Conservation (phyloP, 805 yeast species). For the Starmera quercuum region DNA sequence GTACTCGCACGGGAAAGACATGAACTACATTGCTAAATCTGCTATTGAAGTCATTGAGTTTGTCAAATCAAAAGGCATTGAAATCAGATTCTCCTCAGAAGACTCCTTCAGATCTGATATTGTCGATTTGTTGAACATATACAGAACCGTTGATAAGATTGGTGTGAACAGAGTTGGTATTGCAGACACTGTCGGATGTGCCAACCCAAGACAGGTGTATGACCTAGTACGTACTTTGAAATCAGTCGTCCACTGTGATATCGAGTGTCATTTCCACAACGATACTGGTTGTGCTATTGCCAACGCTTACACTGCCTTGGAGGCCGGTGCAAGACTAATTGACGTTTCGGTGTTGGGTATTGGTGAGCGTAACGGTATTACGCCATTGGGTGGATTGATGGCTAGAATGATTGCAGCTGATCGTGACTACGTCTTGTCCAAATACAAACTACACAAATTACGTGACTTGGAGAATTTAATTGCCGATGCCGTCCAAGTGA, state of each 20-base stretch:
- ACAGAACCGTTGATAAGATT: slow-evolving; percentile 92
- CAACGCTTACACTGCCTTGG: slow-evolving; percentile 95
- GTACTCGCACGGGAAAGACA: slow-evolving; percentile 96
- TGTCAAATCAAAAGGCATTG: slow-evolving; percentile 94
- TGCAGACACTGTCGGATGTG: slow-evolving; percentile 99
- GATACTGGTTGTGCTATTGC: slow-evolving; percentile 99
- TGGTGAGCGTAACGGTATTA: slow-evolving; percentile 98
- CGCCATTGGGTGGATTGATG: slow-evolving; percentile 96
- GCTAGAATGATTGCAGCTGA: slow-evolving; percentile 99
- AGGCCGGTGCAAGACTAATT: slow-evolving; percentile 92
- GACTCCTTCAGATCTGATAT: slow-evolving; percentile 96
- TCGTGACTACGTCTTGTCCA: slow-evolving; percentile 89
- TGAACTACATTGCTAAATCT: slow-evolving; percentile 92
- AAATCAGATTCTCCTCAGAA: slow-evolving; percentile 93
- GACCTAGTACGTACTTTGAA: slow-evolving; percentile 91
- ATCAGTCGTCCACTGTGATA: slow-evolving; percentile 92
- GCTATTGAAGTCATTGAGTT: slow-evolving; percentile 97
- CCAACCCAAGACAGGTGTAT: slow-evolving; percentile 98
- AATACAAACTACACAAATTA: slow-evolving; percentile 91
- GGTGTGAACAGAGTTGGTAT: slow-evolving; percentile 99
- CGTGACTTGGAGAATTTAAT: slow-evolving; percentile 94
- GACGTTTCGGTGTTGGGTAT: slow-evolving; percentile 96
- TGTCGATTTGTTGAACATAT: slow-evolving; percentile 90
- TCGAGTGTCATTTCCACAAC: slow-evolving; percentile 97
- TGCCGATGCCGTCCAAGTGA: slow-evolving; percentile 95